Evolutionary conservation across 2,329 filamentous ascomycete genomes (phyloP).

Genomic region (Neoscytalidium dimidiatum): DNA sequence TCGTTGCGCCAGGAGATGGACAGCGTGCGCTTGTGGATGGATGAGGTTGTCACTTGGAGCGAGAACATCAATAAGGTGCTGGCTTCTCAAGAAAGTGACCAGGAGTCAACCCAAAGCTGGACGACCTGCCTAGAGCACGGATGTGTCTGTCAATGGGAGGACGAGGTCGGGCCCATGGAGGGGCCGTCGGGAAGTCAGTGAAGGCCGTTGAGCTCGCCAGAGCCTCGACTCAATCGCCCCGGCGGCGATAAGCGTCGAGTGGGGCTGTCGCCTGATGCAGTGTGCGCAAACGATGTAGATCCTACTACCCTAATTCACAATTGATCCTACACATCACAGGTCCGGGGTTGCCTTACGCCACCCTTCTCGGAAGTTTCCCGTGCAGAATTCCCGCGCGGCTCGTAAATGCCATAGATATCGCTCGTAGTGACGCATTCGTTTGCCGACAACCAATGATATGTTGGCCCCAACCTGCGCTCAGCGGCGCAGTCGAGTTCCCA

Average conservation of each 20-base stretch:
- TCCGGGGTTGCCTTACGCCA: neutral
- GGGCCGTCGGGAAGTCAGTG: neutral
- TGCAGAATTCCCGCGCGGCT: neutral
- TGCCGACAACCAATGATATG: neutral
- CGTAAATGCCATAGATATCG: neutral
- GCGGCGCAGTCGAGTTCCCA: neutral
- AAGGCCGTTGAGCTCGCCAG: neutral
- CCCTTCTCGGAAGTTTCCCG: neutral
- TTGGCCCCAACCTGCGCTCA: neutral
- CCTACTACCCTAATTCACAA: neutral
- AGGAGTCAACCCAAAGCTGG: neutral
- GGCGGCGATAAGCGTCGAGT: neutral
- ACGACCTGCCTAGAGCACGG: neutral
- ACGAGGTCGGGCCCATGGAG: neutral
- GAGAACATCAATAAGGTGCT: conserved; percentile 1
- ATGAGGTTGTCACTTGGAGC: neutral
- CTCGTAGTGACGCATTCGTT: neutral
- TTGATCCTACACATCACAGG: neutral
- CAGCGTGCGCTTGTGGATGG: neutral
- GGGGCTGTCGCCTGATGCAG: neutral
- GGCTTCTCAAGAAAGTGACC: neutral
- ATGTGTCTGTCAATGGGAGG: neutral
- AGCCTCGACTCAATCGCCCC: neutral
- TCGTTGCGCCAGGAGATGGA: conserved; percentile 1
- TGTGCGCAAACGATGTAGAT: conserved; percentile 2